Evolutionary conservation across 2,329 filamentous ascomycete genomes (phyloP).

Genomic region (Zymoseptoria ardabiliae): DNA sequence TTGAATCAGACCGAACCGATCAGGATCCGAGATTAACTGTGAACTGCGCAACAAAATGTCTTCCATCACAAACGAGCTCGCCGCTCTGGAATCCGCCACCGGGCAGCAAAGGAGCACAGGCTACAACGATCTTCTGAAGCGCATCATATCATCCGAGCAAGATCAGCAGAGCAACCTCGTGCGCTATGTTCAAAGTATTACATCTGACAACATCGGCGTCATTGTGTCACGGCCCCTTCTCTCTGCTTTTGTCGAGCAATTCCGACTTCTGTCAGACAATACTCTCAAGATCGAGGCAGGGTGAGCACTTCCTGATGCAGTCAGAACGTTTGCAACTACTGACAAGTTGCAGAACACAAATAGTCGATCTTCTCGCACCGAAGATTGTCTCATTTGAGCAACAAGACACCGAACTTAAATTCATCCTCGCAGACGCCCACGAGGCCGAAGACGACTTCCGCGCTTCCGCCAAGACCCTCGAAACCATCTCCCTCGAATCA

Average conservation of each 20-base stretch:
- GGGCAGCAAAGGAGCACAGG: constrained; percentile 34
- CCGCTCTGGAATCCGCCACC: not conserved
- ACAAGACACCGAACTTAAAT: constrained; percentile 70
- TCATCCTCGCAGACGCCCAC: constrained; percentile 75
- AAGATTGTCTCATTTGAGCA: constrained; percentile 73
- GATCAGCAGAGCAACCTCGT: constrained; percentile 56
- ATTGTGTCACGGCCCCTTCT: constrained; percentile 69
- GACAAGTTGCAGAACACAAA: constrained; percentile 46
- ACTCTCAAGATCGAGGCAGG: constrained; percentile 67
- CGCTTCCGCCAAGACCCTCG: constrained; percentile 67
- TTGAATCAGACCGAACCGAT: not conserved
- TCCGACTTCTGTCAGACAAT: constrained; percentile 53
- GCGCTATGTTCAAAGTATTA: constrained; percentile 56
- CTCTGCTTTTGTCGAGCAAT: constrained; percentile 55
- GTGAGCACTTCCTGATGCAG: constrained; percentile 3
- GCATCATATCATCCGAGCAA: constrained; percentile 43
- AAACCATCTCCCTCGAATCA: constrained; percentile 79
- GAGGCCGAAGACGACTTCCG: constrained; percentile 75
- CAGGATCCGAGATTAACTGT: not conserved
- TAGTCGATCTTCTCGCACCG: constrained; percentile 60
- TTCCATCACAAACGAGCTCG: not conserved
- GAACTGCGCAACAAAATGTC: not conserved
- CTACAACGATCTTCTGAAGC: constrained; percentile 52
- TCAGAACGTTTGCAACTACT: not conserved
- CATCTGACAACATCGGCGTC: constrained; percentile 63